Conservation (phyloP, 306 rosid genomes). For the Fragaria vesca region DNA sequence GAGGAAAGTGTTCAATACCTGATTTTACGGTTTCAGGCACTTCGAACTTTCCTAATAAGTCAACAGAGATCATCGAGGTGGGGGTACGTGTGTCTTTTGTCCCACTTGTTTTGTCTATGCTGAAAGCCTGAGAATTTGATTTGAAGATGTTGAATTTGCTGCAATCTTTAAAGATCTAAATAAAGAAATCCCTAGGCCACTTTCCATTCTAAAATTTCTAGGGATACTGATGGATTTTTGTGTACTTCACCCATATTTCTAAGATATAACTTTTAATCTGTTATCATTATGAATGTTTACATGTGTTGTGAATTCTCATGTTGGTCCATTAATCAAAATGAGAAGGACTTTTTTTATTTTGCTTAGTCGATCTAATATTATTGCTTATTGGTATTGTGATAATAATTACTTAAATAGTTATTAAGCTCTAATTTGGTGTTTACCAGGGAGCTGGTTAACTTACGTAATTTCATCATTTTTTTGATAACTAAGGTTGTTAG, state of each 20-base stretch:
- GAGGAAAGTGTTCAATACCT: conserved; percentile 30
- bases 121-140: conserved; percentile 15
- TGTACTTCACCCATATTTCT: background rate
- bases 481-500: background rate
- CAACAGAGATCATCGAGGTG: conserved; percentile 49
- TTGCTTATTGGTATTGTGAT: background rate
- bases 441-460: background rate
- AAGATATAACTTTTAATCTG: background rate
- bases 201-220: background rate
- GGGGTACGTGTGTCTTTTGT: conserved; percentile 24
- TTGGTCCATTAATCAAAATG: background rate
- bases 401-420: background rate
- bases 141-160: conserved; percentile 8
- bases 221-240: conserved; percentile 7
- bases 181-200: background rate
- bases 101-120: background rate
- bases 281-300: background rate
- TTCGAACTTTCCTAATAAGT: conserved; percentile 25
- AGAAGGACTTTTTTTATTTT: background rate
- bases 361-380: background rate
- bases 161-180: background rate
- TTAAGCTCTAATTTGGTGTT: background rate
- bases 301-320: background rate
- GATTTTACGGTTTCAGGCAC: conserved; percentile 32
- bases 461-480: background rate